These are phyloP conservation scores for Kwoniella sp. DNA, from an alignment of 768 basidiomycete species.

Conservation along the genomic window DNA sequence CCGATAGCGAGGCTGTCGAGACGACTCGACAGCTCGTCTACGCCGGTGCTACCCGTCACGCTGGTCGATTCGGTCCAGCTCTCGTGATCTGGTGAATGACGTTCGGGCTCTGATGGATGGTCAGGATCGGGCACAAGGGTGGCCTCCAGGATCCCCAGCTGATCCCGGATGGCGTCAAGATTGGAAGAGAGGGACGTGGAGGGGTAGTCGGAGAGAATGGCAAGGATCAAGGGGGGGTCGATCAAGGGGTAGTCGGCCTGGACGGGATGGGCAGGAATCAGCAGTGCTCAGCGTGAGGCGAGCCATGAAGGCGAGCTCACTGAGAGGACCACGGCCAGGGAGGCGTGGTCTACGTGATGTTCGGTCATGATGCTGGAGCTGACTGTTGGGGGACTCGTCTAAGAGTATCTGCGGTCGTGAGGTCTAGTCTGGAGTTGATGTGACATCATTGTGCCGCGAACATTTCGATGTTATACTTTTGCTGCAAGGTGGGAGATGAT, in stretches of 20 bases:
- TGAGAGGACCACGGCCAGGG: conserved; percentile 10
- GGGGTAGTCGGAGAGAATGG: conserved; percentile 32
- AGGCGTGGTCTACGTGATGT: conserved; percentile 12
- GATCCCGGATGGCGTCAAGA: conserved; percentile 24
- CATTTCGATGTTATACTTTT: no score
- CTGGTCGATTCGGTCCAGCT: conserved; percentile 11
- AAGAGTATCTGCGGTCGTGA: no score
- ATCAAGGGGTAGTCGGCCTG: conserved; percentile 38
- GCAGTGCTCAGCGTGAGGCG: neutral
- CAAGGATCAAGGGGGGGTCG: conserved; percentile 30
- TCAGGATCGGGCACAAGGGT: conserved; percentile 35
- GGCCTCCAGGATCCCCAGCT: conserved; percentile 40
- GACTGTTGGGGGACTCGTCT: no score
- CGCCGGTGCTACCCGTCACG: neutral
- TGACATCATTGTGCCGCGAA: no score
- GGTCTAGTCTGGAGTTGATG: no score
- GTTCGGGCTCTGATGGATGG: conserved; percentile 1
- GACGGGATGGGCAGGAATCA: neutral
- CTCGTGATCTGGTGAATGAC: neutral
- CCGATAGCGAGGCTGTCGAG: neutral
- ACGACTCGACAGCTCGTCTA: conserved; percentile 4
- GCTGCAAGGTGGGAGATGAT: no score
- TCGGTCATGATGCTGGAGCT: neutral
- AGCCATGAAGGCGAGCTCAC: neutral
- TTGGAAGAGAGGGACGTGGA: conserved; percentile 6